phyloP scores from a whole-genome alignment of 805 yeast species.

The Candida pseudofarinosa region DNA sequence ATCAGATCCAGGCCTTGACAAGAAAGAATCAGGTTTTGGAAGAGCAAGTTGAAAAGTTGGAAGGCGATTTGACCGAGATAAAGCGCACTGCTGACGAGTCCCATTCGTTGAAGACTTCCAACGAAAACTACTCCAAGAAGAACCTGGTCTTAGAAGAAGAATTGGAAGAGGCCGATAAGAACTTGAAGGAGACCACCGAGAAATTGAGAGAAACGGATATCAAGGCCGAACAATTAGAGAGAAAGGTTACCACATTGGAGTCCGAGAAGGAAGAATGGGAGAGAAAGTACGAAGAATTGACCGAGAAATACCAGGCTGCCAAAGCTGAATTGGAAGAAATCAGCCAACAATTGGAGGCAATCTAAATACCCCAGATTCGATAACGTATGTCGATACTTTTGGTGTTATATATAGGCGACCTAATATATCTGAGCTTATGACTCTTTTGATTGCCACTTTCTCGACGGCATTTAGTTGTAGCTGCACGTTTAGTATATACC shows the following conservation, averaged over 20 bases:
- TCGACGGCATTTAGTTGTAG: too few species aligned
- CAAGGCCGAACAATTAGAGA: slow-evolving; percentile 93
- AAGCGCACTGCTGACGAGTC: slow-evolving; percentile 90
- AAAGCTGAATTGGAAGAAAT: slow-evolving; percentile 95
- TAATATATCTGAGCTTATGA: not conserved
- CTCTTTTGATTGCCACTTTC: not conserved
- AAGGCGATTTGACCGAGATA: slow-evolving; percentile 65
- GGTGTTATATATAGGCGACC: not conserved
- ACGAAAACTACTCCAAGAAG: slow-evolving; percentile 89
- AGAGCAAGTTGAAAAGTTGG: slow-evolving; percentile 75
- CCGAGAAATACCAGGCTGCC: slow-evolving; percentile 75
- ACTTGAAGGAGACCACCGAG: slow-evolving; percentile 88
- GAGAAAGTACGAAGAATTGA: slow-evolving; percentile 83
- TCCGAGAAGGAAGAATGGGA: slow-evolving; percentile 89
- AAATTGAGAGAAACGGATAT: slow-evolving; percentile 93
- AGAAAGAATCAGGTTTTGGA: slow-evolving; percentile 90
- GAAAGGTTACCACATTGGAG: slow-evolving; percentile 89
- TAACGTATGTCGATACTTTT: not conserved
- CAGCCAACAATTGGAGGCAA: slow-evolving; percentile 88
- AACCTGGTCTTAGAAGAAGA: slow-evolving; percentile 85
- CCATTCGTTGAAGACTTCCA: slow-evolving; percentile 78
- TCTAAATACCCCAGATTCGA: slow-evolving; percentile 23
- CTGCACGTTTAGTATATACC: too few species aligned
- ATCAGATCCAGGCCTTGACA: slow-evolving; percentile 87
- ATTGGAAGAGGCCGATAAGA: slow-evolving; percentile 84